phyloP scores from a whole-genome alignment of 306 rosid species.

The Cucurbita maxima region DNA sequence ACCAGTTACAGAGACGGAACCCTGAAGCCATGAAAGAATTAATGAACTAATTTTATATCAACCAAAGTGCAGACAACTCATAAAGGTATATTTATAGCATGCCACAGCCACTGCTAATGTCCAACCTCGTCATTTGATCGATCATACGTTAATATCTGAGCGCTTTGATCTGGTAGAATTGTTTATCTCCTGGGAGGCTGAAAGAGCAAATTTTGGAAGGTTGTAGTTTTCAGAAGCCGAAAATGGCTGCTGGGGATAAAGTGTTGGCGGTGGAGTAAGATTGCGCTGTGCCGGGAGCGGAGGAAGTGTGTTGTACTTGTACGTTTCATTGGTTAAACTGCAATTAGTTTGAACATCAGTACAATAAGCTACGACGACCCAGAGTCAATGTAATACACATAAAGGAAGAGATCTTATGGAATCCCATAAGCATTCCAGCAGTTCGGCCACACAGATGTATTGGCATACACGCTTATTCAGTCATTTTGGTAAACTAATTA shows the following conservation, averaged over 20 bases:
- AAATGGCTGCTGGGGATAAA: slow-evolving; percentile 97
- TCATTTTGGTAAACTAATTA: not conserved
- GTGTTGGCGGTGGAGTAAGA: slow-evolving; percentile 88
- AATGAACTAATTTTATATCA: slow-evolving; percentile 1
- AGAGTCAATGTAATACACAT: not conserved
- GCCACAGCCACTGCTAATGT: not conserved
- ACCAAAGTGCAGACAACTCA: not conserved
- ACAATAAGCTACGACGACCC: not conserved
- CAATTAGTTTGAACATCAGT: not conserved
- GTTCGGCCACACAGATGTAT: not conserved
- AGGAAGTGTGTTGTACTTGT: slow-evolving; percentile 65
- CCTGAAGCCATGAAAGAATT: not conserved
- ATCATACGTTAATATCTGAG: slow-evolving; percentile 75
- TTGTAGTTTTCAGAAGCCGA: slow-evolving; percentile 50
- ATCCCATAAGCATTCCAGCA: not conserved
- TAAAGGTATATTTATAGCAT: not conserved
- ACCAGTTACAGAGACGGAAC: not conserved
- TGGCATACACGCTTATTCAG: not conserved
- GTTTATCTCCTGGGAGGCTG: slow-evolving; percentile 47
- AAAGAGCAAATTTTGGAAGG: slow-evolving; percentile 55
- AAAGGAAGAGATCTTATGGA: not conserved
- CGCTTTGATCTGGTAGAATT: slow-evolving; percentile 56
- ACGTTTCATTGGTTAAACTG: slow-evolving; percentile 47
- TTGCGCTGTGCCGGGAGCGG: slow-evolving; percentile 96
- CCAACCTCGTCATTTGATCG: not conserved